Conservation (phyloP, 768 basidiomycete genomes). For the Gymnopilus junonius region DNA sequence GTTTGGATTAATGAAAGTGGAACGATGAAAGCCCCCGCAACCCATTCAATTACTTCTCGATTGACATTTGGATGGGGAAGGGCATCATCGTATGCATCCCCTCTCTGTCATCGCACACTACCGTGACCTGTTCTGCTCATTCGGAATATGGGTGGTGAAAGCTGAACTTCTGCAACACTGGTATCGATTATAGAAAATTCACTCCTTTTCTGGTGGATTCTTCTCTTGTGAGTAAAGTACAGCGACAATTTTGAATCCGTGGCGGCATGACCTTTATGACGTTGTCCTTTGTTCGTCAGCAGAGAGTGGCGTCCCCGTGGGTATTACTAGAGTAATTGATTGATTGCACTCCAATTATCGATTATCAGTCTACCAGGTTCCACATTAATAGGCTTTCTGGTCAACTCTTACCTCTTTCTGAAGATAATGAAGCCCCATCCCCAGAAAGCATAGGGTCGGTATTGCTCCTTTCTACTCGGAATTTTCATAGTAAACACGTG, state of each 20-base stretch:
- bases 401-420: neutral
- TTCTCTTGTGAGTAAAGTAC: neutral
- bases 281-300: neutral
- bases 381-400: neutral
- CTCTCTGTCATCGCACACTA: neutral
- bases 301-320: neutral
- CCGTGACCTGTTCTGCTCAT: neutral
- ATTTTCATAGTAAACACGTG: neutral
- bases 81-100: neutral
- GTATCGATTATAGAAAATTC: neutral
- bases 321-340: neutral
- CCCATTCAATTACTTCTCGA: neutral
- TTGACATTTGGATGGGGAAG: neutral
- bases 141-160: neutral
- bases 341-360: neutral
- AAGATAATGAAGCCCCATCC: too few relatives aligned
- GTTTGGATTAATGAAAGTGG: constrained; percentile 1
- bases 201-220: neutral
- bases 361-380: neutral
- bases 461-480: too few relatives aligned
- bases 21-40: neutral
- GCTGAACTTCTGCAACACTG: neutral
- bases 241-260: too few relatives aligned
- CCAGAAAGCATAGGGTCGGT: too few relatives aligned
- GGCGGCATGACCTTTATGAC: too few relatives aligned